A percentile compares a stretch with the other conserved stretches of the same genome.
Evolutionary conservation across 2,329 filamentous ascomycete genomes (phyloP).

Genomic region (Fusarium torreyae): DNA sequence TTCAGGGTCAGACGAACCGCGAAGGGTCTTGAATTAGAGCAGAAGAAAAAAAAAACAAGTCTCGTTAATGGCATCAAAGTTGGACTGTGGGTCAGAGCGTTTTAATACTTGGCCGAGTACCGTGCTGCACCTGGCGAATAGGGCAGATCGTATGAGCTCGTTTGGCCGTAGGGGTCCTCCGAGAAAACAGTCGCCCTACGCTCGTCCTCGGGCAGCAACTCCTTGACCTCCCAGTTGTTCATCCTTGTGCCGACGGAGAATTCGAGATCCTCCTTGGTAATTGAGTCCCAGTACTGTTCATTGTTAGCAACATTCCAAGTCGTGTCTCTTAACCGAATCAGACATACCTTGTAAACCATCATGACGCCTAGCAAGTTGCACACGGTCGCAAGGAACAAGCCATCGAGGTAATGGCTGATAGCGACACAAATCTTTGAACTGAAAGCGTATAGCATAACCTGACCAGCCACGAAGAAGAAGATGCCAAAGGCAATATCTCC

Average conservation of each 20-base stretch:
- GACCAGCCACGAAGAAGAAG: constrained; percentile 91
- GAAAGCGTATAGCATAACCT: constrained; percentile 93
- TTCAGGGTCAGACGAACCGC: constrained; percentile 20
- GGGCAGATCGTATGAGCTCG: constrained; percentile 67
- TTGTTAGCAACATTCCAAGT: constrained; percentile 17
- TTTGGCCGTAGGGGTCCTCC: constrained; percentile 75
- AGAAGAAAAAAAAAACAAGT: constrained; percentile 33
- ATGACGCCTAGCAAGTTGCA: constrained; percentile 96
- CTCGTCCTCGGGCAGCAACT: constrained; percentile 85
- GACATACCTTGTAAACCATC: constrained; percentile 96
- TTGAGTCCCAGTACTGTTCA: constrained; percentile 94
- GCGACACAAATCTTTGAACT: constrained; percentile 87
- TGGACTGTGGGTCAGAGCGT: constrained; percentile 5
- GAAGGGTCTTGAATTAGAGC: constrained; percentile 29
- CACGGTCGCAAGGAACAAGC: constrained; percentile 92
- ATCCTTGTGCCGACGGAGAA: constrained; percentile 96
- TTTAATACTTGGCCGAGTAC: constrained; percentile 64
- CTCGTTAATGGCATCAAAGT: constrained; percentile 40
- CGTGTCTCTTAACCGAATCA: neutral
- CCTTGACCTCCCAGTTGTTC: constrained; percentile 99
- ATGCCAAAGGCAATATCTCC: constrained; percentile 92
- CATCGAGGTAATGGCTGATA: constrained; percentile 93
- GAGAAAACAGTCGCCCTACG: constrained; percentile 80
- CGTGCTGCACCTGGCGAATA: constrained; percentile 63
- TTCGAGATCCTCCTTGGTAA: constrained; percentile 97